Evolutionary conservation across 106 monocot genomes (phyloP).

Genomic region (Platanthera guangdongensis): DNA sequence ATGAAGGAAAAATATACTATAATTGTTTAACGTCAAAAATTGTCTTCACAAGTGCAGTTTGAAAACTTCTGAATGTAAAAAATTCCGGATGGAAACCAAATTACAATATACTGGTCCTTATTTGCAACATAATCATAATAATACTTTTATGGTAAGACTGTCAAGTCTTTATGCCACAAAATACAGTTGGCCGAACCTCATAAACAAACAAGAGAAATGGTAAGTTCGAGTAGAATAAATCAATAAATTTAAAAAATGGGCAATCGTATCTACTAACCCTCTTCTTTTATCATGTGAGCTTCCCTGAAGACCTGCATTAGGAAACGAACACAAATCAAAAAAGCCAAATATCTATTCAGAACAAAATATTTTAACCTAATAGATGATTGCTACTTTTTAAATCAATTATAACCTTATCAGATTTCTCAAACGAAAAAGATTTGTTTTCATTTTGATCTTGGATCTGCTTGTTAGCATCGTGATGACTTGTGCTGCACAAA

Average conservation of each 20-base stretch:
- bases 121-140: not conserved
- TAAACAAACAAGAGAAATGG: not conserved
- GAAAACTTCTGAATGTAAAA: not conserved
- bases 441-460: conserved; percentile 24
- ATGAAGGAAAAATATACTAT: not conserved
- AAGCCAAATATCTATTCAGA: not conserved
- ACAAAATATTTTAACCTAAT: not conserved
- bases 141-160: not conserved
- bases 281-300: conserved; percentile 16
- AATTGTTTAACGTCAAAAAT: not conserved
- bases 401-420: conserved; percentile 21
- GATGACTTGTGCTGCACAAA: conserved; percentile 16
- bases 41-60: not conserved
- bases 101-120: not conserved
- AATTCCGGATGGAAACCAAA: not conserved
- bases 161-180: not conserved
- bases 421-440: conserved; percentile 10
- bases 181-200: not conserved
- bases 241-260: not conserved
- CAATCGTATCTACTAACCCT: conserved; percentile 30
- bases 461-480: conserved; percentile 27
- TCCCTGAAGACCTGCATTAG: conserved; percentile 28
- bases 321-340: conserved; percentile 5
- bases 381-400: not conserved
- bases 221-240: not conserved